A percentile compares a stretch with the other conserved stretches of the same genome.
Evolutionary conservation across 805 yeast species (phyloP).

Genomic region (Starmerella apicola): DNA sequence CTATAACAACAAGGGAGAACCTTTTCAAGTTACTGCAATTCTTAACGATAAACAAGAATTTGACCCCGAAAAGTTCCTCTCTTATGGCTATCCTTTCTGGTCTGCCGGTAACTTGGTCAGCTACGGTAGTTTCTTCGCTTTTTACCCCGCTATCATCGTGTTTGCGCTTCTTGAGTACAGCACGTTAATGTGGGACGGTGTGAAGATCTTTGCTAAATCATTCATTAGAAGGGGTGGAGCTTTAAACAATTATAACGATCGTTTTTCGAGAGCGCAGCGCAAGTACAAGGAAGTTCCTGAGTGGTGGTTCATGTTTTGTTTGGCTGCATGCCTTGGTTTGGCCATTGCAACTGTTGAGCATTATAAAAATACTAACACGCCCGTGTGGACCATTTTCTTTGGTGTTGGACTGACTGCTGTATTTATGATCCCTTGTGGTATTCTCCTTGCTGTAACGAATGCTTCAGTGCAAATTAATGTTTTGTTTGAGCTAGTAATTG

Average conservation of each 20-base stretch:
- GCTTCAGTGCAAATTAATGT: conserved; percentile 39
- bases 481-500: conserved; percentile 38
- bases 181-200: conserved; percentile 4
- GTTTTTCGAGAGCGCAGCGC: conserved; percentile 48
- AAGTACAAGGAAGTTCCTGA: conserved; percentile 55
- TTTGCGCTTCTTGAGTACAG: conserved; percentile 36
- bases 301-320: conserved; percentile 49
- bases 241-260: conserved; percentile 33
- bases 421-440: conserved; percentile 41
- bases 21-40: conserved; percentile 34
- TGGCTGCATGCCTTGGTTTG: conserved; percentile 34
- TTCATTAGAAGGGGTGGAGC: conserved; percentile 22
- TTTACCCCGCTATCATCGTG: conserved; percentile 42
- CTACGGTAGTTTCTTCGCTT: conserved; percentile 44
- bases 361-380: conserved; percentile 30
- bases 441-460: conserved; percentile 40
- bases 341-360: conserved; percentile 35
- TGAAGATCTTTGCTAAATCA: conserved; percentile 4
- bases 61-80: conserved; percentile 36
- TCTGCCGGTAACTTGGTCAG: conserved; percentile 48
- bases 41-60: conserved; percentile 35
- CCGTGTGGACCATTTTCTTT: conserved; percentile 37
- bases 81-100: conserved; percentile 54
- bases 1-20: conserved; percentile 33
- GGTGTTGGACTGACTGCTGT: conserved; percentile 39